Base-by-base conservation (phyloP, 1,284 basidiomycete species). In the Cutaneotrichosporon sp. region DNA sequence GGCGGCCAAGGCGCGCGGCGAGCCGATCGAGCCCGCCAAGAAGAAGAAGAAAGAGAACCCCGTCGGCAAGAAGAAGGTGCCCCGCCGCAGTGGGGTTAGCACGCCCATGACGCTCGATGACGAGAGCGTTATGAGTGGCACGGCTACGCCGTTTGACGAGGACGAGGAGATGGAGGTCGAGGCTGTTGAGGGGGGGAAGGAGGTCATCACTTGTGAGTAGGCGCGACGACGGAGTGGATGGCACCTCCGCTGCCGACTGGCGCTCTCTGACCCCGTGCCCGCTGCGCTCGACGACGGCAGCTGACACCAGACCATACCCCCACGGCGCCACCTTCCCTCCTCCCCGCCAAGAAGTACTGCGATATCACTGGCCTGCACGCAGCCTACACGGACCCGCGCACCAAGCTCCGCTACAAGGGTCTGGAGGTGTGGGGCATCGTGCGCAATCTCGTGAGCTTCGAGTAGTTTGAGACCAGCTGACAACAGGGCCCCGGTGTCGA, bases 331-430 rank as follows among this genome's bases (percentile, higher is more conserved):
- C 78, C 79, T 0, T 77, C 75, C 10, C 70, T 80, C 16, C 64
- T 81, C 3, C 81, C 80, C 2, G 62, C 77, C 3, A 81, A 81
- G 64, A 81, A 80, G 64, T 83, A 82, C 71, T 83, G 82, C 74
- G 82, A 83, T 64, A 77, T 83, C 54, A 83, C 82, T 0, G 82
- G 82, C 4, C 74, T 83, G 20, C 79, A 74, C 29, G 79, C 79
- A 8, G 67, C 67, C 11, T 81, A 81, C 67, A 79, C 78, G 4
- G 80, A 81, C 63, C 80, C 80, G 14, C 67, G 75, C 31, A 78
- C 80, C 2, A 79, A 76, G 60, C 65, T 81, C 52, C 69, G 78
- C 20, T 81, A 80, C 68, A 79, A 79, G 57, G 77, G 76, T 20
- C 63, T 80, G 49, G 79, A 81, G 56, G 75, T 81, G 20, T 81